Base-by-base conservation (phyloP, 139 green algal species). In the Astrephomene gubernaculifera region DNA sequence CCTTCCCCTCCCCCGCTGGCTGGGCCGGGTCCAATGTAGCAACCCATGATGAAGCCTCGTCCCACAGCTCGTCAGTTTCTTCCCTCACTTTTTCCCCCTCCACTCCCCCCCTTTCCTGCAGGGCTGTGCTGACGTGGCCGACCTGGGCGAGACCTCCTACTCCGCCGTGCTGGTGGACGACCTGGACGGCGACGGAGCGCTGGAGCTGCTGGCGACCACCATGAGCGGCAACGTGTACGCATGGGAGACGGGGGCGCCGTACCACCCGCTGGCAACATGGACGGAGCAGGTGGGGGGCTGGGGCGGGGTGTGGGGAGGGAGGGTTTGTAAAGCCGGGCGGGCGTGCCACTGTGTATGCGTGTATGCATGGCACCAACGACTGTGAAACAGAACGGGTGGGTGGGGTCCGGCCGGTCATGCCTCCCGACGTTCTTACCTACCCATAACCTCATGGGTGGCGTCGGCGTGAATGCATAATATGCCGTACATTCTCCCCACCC, bases 191-290 rank as follows among this genome's bases (percentile, higher is more conserved):
- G 90, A 97, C 82, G 94, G 94, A 5, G 70, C 63, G 45, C 88
- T 98, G 76, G 96, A 99, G 76, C 90, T 99, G 65, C 49, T 99
- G 38, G 91, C 98, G 57, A 86, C 96, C 41, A 99, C 97, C 71
- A 98, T 98, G 96, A 98, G 97, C 71, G 97, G 97, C 68, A 97
- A 98, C 81, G 89, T 99, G 14, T 98, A 98, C 85, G 81, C 83
- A 49, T 95, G 99, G 31, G 89, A 95, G 78, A 98, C 96, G 25
- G 67, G 75, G 2, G 90, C 90, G 27, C 36, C 81, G 27, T 95
- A 96, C 82, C 92, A 98, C 81, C 95, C 97, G 35, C 90, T 99
- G 35, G 96, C 94, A 83, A 86, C 90, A 0, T 96, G 94, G 93
- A 79, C 87, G 27, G 61, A 74, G 61, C 88, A 95, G 87, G 89